These are phyloP conservation scores for Aquilaria malaccensis DNA, from an alignment of 345 rosid species.

Conservation along the genomic window DNA sequence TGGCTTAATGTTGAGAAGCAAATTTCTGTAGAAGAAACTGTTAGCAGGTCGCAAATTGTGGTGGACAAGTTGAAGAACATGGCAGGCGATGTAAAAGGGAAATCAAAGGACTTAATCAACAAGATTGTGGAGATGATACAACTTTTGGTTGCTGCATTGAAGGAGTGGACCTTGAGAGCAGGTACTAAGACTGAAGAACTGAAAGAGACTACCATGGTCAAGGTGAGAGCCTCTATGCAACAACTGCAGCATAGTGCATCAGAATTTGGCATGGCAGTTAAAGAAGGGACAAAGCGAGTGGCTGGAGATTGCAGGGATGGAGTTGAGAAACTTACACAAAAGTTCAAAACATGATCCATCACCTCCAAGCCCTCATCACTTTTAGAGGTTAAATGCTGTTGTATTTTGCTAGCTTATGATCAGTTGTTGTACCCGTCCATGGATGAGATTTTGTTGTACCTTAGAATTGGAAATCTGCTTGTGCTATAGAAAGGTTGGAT, in stretches of 20 bases:
- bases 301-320: constrained; percentile 58
- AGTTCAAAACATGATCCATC: constrained; percentile 34
- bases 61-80: constrained; percentile 52
- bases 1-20: constrained; percentile 60
- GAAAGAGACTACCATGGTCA: constrained; percentile 16
- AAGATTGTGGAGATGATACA: constrained; percentile 41
- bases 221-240: constrained; percentile 33
- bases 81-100: constrained; percentile 42
- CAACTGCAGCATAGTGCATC: constrained; percentile 49
- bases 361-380: neutral
- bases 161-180: constrained; percentile 29
- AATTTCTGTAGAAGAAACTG: constrained; percentile 46
- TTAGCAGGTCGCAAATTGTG: constrained; percentile 44
- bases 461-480: too few relatives aligned
- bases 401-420: constrained; percentile 9
- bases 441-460: too few relatives aligned
- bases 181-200: constrained; percentile 24
- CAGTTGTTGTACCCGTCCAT: neutral
- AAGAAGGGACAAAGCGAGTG: constrained; percentile 50
- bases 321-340: constrained; percentile 62
- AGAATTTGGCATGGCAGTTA: constrained; percentile 37
- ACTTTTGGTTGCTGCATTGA: constrained; percentile 33
- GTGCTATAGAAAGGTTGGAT: too few relatives aligned
- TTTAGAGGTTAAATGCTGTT: neutral
- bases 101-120: constrained; percentile 44